These are phyloP conservation scores for Nannochloris sp. DNA, from an alignment of 139 green algal species.

Conservation along the genomic window DNA sequence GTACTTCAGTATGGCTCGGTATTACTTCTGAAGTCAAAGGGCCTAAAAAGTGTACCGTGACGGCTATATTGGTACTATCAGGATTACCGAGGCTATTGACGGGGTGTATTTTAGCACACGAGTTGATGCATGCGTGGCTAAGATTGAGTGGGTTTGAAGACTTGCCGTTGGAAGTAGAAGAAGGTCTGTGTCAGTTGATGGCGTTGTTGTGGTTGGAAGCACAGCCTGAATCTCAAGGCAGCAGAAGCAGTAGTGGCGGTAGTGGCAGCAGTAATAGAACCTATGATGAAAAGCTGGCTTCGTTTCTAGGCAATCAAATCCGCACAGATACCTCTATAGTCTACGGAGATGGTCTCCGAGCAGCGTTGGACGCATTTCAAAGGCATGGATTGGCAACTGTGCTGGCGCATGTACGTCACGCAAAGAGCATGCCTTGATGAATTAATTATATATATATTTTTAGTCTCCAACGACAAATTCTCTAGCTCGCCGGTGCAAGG, in stretches of 20 bases:
- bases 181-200: constrained; percentile 84
- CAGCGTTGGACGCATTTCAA: constrained; percentile 68
- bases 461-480: no score
- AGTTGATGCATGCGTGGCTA: constrained; percentile 89
- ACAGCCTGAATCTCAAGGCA: constrained; percentile 11
- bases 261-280: neutral
- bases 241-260: neutral
- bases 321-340: constrained; percentile 60
- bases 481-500: no score
- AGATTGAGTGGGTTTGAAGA: constrained; percentile 50
- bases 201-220: constrained; percentile 81
- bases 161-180: constrained; percentile 66
- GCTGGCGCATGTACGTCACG: constrained; percentile 42
- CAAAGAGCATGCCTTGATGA: neutral
- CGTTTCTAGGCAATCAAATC: constrained; percentile 76
- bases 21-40: neutral
- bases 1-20: constrained; percentile 7
- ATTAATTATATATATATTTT: neutral
- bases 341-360: constrained; percentile 85
- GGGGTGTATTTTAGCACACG: constrained; percentile 80
- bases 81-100: constrained; percentile 80
- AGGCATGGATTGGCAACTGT: constrained; percentile 37
- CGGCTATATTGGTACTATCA: constrained; percentile 77
- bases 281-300: constrained; percentile 51
- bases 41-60: constrained; percentile 42